These are phyloP conservation scores for Pouteria campechiana DNA, from an alignment of 179 eudicot species.

Conservation along the genomic window DNA sequence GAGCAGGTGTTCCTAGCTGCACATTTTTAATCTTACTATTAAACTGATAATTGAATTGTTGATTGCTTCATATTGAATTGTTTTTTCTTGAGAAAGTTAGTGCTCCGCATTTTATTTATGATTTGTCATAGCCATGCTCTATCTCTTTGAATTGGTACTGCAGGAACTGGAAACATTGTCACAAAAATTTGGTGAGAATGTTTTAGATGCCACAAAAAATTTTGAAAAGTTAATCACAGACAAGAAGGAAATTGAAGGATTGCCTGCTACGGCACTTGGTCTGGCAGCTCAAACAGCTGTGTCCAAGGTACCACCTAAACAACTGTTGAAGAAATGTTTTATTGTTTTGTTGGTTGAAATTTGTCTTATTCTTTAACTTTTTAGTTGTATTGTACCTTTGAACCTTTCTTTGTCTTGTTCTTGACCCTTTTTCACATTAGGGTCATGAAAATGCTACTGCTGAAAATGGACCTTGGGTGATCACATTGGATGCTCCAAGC, in stretches of 20 bases:
- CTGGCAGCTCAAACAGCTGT: constrained; percentile 96
- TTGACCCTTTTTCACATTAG: constrained; percentile 22
- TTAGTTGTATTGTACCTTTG: neutral
- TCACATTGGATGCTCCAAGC: constrained; percentile 94
- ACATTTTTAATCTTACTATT: no score
- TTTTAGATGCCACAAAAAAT: constrained; percentile 93
- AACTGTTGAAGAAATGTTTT: neutral
- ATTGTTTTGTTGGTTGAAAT: neutral
- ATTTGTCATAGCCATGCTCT: constrained; percentile 1
- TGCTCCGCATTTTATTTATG: neutral
- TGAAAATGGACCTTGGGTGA: constrained; percentile 93
- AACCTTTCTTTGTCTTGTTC: neutral
- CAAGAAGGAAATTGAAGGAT: constrained; percentile 80
- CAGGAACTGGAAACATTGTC: constrained; percentile 81
- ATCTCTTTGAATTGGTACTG: constrained; percentile 6
- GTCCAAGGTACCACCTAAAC: constrained; percentile 84
- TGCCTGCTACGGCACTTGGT: constrained; percentile 87
- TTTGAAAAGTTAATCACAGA: constrained; percentile 80
- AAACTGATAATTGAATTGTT: no score
- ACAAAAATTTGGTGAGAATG: constrained; percentile 84
- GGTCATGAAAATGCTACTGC: constrained; percentile 96
- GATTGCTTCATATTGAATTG: no score
- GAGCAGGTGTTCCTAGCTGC: constrained; percentile 75
- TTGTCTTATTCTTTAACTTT: neutral
- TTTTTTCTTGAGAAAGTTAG: neutral